Evolutionary conservation across 2,329 filamentous ascomycete genomes (phyloP), one percentile per base, ranked within the genome.

Genomic region (Paraphaeosphaeria minitans): DNA sequence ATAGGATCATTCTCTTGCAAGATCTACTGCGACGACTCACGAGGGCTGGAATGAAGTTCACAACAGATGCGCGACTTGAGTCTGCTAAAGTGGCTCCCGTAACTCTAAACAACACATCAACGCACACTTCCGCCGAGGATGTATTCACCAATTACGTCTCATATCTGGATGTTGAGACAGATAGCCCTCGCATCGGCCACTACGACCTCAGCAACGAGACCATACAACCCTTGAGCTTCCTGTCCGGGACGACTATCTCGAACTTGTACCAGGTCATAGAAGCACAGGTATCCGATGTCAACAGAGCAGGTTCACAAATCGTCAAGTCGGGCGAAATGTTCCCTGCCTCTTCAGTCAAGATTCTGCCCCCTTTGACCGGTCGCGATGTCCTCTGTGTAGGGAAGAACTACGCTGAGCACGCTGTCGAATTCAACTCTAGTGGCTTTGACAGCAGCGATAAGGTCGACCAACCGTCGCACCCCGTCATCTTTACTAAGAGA

Each of bases 351-450:
- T 62, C 66, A 4, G 75, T 82, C 22, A 78, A 76, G 57, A 66
- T 84, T 0, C 75, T 84, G 0, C 74, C 83, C 2, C 80, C 82
- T 0, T 77, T 85, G 43, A 74, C 71, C 21, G 79, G 78, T 7
- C 77, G 83, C 27, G 83, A 86, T 66, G 73, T 86, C n/a, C 77
- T 86, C 1, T 82, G 48, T 31, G 82, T 86, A 2, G 83, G 84
- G 29, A 85, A 86, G 66, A 86, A 86, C 63, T 87, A 86, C 63
- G 73, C 76, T 33, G 83, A 84, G 42, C 84, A 87, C 65, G 84
- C 84, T 1, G 82, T 80, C 54, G 84, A 86, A 59, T 86, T 87
- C 73, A 84, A 86, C 64, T 77, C 71, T 12, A 83, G 80, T 1
- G 84, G 84, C 0, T 86, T 80, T 63, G 84, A 86, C 66, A 79